Evolutionary conservation across 2,329 filamentous ascomycete species (phyloP).

Genomic region (Passalora sequoiae): DNA sequence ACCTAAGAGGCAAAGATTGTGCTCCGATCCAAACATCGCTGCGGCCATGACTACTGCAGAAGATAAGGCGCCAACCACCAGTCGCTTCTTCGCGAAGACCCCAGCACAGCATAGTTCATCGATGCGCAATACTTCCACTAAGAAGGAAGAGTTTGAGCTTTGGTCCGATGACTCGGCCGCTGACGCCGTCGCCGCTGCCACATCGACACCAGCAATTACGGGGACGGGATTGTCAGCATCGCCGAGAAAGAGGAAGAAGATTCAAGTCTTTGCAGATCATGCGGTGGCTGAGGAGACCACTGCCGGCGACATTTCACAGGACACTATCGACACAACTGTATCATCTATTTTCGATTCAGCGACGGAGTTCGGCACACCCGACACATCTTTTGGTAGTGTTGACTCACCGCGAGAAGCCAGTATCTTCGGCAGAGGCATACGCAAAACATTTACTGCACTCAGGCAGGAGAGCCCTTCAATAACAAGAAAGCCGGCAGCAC

Average conservation of each 20-base stretch:
- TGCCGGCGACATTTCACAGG: slow-evolving; percentile 10
- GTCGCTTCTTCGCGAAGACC: slow-evolving; percentile 41
- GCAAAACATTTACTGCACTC: slow-evolving; percentile 21
- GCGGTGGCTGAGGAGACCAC: slow-evolving; percentile 3
- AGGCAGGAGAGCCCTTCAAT: slow-evolving; percentile 12
- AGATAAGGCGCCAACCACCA: slow-evolving; percentile 34
- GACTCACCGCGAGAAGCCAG: slow-evolving; percentile 9
- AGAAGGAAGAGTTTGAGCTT: slow-evolving; percentile 40
- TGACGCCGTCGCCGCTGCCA: slow-evolving; percentile 38
- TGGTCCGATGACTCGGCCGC: slow-evolving; percentile 47
- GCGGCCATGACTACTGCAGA: slow-evolving; percentile 25
- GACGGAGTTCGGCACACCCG: slow-evolving; percentile 17
- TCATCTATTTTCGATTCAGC: slow-evolving; percentile 12
- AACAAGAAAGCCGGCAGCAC: slow-evolving; percentile 8
- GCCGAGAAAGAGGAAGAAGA: slow-evolving; percentile 29
- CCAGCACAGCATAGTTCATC: slow-evolving; percentile 39
- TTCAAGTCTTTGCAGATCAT: slow-evolving; percentile 25
- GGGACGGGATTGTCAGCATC: slow-evolving; percentile 15
- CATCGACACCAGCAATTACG: slow-evolving; percentile 19
- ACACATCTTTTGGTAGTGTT: slow-evolving; percentile 24
- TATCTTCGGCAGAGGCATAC: slow-evolving; percentile 25
- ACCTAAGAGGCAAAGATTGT: slow-evolving; percentile 32
- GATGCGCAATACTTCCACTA: slow-evolving; percentile 33
- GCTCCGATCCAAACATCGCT: slow-evolving; percentile 36
- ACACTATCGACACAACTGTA: slow-evolving; percentile 10